These are phyloP conservation scores for Rhazya stricta DNA, from an alignment of 257 asterid species.

Conservation along the genomic window DNA sequence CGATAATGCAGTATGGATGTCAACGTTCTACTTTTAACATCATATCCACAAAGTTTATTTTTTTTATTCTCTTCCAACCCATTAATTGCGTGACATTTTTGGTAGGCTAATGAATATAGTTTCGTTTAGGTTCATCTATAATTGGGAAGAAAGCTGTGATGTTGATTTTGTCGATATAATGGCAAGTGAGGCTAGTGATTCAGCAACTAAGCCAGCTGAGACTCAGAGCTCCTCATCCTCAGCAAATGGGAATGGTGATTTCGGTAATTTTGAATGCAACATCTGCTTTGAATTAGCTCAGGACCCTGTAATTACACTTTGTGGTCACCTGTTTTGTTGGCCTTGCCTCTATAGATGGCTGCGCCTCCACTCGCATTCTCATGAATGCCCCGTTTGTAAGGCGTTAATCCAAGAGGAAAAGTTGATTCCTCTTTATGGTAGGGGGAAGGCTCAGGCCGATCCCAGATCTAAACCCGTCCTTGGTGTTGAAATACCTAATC, in stretches of 20 bases:
- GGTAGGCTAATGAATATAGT: neutral
- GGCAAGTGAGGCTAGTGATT: slow-evolving; percentile 16
- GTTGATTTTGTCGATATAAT: slow-evolving; percentile 1
- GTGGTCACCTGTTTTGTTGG: slow-evolving; percentile 83
- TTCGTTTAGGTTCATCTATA: neutral
- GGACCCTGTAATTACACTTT: slow-evolving; percentile 64
- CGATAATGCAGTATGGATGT: neutral
- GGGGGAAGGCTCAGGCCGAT: slow-evolving; percentile 56
- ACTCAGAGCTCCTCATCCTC: slow-evolving; percentile 12
- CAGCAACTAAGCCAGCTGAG: slow-evolving; percentile 8
- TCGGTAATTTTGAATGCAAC: slow-evolving; percentile 64
- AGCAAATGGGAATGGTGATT: slow-evolving; percentile 17
- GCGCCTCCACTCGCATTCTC: slow-evolving; percentile 45
- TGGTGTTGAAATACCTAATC: slow-evolving; percentile 57
- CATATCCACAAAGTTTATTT: no score
- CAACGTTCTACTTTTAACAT: neutral
- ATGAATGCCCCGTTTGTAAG: slow-evolving; percentile 71
- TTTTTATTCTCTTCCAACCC: neutral
- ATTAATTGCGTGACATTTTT: neutral
- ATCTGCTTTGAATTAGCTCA: slow-evolving; percentile 65
- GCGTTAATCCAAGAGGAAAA: slow-evolving; percentile 61
- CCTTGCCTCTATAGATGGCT: slow-evolving; percentile 62
- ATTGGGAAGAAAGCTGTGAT: neutral
- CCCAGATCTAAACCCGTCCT: slow-evolving; percentile 67
- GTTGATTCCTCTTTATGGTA: slow-evolving; percentile 62